A percentile compares a stretch with the other conserved stretches of the same genome.
phyloP scores from a whole-genome alignment of 2,329 filamentous ascomycete species.

The Beauveria sp. region DNA sequence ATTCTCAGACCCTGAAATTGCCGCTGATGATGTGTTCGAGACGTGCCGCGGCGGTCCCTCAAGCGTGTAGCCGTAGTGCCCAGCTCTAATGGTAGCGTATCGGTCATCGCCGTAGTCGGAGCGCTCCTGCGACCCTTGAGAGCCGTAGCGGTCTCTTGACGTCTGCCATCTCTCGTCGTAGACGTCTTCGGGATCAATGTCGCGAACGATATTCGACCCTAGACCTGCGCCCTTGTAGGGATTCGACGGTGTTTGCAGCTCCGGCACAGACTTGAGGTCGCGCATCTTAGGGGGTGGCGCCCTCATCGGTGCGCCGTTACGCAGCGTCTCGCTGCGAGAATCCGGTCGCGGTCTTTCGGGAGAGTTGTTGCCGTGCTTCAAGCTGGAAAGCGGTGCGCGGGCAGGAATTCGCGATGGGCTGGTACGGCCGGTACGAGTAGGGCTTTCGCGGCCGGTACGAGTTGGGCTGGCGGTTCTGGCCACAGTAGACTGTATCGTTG shows the following conservation, averaged over 20 bases:
- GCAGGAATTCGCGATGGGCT: slow-evolving; percentile 53
- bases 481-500: slow-evolving; percentile 17
- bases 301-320: slow-evolving; percentile 48
- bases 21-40: slow-evolving; percentile 60
- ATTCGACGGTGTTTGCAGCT: slow-evolving; percentile 42
- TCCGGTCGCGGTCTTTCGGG: slow-evolving; percentile 58
- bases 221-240: slow-evolving; percentile 42
- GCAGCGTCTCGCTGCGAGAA: slow-evolving; percentile 38
- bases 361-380: slow-evolving; percentile 69
- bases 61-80: slow-evolving; percentile 30
- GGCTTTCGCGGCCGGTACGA: slow-evolving; percentile 24
- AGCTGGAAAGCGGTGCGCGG: slow-evolving; percentile 59
- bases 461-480: slow-evolving; percentile 11
- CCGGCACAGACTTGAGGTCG: slow-evolving; percentile 52
- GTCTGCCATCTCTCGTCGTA: slow-evolving; percentile 58
- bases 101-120: slow-evolving; percentile 30
- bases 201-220: slow-evolving; percentile 48
- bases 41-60: slow-evolving; percentile 51
- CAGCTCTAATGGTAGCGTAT: slow-evolving; percentile 34
- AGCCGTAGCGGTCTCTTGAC: slow-evolving; percentile 29
- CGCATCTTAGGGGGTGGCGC: slow-evolving; percentile 90
- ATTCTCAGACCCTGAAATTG: slow-evolving; percentile 80
- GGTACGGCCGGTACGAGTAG: slow-evolving; percentile 23
- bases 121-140: slow-evolving; percentile 28
- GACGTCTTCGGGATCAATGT: slow-evolving; percentile 70